Evolutionary conservation across 495 filamentous ascomycete species (phyloP), one percentile per base, ranked within the genome.

Genomic region (Talaromyces stipitatus): DNA sequence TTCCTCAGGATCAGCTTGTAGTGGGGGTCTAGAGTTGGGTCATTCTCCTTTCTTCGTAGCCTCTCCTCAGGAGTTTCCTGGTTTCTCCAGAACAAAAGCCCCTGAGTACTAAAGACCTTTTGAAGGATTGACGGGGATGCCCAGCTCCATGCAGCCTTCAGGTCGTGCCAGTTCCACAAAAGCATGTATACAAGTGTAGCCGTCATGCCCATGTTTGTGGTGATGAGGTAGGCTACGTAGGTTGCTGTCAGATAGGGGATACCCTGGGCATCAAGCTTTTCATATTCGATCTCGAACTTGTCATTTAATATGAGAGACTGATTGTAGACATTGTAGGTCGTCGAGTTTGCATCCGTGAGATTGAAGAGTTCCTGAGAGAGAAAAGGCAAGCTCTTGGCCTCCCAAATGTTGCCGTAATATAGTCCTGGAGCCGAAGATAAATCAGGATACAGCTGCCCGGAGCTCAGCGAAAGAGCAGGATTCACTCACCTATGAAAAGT

Each of bases 321-420:
- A 60, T 67, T 63, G 29, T 57, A 67, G 3, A 41, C n/a, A 18
- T 48, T 20, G 48, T 33, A 62, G 23, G 36, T 24, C 9, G 58
- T 58, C 6, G 54, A 43, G 32, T 63, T 67, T n/a, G 64, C 61
- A 20, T 52, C 52, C 9, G 61, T 62, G 12, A 47, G 43, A 30
- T 66, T 58, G 56, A 68, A 68, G 7, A 71, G 62, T 20, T 64
- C 59, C 27, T 77, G 72, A 11, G 72, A 72, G 27, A 77, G 63
- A 57, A 78, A 78, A 26, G 78, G 77, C 64, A 81, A 77, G 50
- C 70, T 66, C 57, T 67, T 65, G 9, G 73, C 62, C 14, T 64
- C 61, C 69, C 73, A 82, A 32, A 67, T 61, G 57, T 82, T 78
- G 43, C 60, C 60, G 62, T 80, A 82, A 61, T 64, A 71, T 18